phyloP scores from a whole-genome alignment of 2,329 filamentous ascomycete genomes.

The Hymenoscyphus salicellus region DNA sequence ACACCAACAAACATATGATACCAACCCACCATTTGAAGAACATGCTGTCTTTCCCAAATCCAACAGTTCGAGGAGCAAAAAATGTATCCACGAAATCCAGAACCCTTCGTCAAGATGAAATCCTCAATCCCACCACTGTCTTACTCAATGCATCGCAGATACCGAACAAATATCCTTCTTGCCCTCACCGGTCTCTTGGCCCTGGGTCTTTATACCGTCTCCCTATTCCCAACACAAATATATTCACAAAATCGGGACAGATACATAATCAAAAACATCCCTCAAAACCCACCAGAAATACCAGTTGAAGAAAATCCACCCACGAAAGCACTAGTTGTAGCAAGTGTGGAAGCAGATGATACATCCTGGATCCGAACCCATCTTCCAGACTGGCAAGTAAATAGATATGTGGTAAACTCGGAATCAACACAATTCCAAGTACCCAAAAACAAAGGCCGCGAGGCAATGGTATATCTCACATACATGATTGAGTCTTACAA shows the following conservation, averaged over 20 bases:
- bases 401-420: conserved; percentile 25
- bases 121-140: not conserved
- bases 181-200: not conserved
- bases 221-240: not conserved
- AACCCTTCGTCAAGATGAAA: not conserved
- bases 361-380: conserved; percentile 43
- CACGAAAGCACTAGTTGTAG: conserved; percentile 33
- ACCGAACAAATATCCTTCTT: not conserved
- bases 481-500: conserved; percentile 62
- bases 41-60: not conserved
- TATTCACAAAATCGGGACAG: not conserved
- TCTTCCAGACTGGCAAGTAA: conserved; percentile 36
- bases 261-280: not conserved
- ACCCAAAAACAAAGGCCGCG: conserved; percentile 45
- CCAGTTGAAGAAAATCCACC: not conserved
- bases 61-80: not conserved
- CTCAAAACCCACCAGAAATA: not conserved
- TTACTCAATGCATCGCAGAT: not conserved
- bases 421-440: conserved; percentile 41
- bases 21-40: not conserved
- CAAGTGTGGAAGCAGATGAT: conserved; percentile 35
- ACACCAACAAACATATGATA: not conserved
- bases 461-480: conserved; percentile 39
- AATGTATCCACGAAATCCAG: not conserved
- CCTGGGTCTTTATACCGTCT: not conserved